These are phyloP conservation scores for Ophiostoma piceae DNA, from an alignment of 2,329 filamentous ascomycete genomes.

Conservation along the genomic window DNA sequence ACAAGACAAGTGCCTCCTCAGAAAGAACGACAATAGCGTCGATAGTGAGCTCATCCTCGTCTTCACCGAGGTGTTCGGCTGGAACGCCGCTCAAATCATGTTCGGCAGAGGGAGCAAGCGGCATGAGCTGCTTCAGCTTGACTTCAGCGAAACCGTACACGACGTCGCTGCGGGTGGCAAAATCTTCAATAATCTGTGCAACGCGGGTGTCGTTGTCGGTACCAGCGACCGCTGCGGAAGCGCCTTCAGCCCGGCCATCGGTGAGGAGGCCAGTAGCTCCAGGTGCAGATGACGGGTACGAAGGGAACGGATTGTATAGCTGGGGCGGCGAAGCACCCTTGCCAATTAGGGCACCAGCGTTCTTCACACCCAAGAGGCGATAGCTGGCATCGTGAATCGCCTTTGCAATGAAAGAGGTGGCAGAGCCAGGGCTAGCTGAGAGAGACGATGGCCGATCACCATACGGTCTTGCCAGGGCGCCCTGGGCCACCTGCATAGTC, in stretches of 20 bases:
- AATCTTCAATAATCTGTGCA: slow-evolving; percentile 80
- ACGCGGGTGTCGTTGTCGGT: slow-evolving; percentile 75
- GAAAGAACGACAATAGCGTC: slow-evolving; percentile 83
- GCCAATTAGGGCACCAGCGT: slow-evolving; percentile 55
- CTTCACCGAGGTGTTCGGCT: slow-evolving; percentile 50
- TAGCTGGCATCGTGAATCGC: slow-evolving; percentile 88
- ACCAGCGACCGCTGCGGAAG: slow-evolving; percentile 40
- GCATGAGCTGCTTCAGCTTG: slow-evolving; percentile 96
- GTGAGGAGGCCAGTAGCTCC: slow-evolving; percentile 24
- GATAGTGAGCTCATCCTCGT: slow-evolving; percentile 73
- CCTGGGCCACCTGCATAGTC: slow-evolving; percentile 67
- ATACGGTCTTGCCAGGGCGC: slow-evolving; percentile 55
- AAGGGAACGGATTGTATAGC: slow-evolving; percentile 74
- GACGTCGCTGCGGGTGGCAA: slow-evolving; percentile 87
- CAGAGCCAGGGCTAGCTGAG: slow-evolving; percentile 64
- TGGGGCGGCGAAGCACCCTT: slow-evolving; percentile 68
- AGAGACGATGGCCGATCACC: slow-evolving; percentile 67
- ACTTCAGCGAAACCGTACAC: slow-evolving; percentile 98
- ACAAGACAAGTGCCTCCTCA: slow-evolving; percentile 90
- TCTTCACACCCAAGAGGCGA: slow-evolving; percentile 65
- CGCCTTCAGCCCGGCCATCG: slow-evolving; percentile 33
- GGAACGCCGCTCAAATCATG: slow-evolving; percentile 62
- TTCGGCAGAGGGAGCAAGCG: slow-evolving; percentile 72
- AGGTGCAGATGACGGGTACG: slow-evolving; percentile 60
- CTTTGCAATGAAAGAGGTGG: slow-evolving; percentile 88